phyloP scores from a whole-genome alignment of 768 basidiomycete genomes.

The Lyophyllum semitale region DNA sequence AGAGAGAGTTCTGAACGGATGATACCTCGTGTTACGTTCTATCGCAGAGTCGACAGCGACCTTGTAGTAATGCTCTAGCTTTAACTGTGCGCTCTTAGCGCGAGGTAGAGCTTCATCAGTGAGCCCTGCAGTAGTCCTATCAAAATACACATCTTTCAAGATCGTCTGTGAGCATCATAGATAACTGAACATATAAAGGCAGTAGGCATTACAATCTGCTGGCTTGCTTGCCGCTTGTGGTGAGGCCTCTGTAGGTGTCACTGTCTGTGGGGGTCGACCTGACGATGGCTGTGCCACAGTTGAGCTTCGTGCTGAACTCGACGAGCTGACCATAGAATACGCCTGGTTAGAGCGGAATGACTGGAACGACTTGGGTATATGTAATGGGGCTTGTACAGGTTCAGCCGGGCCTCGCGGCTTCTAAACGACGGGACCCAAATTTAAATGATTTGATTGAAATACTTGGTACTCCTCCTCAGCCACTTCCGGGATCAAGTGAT shows the following conservation, averaged over 20 bases:
- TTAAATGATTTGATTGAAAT: constrained; percentile 2
- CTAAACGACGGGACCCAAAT: not conserved
- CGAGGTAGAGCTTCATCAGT: constrained; percentile 80
- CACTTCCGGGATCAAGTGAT: too few relatives aligned
- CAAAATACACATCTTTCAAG: constrained; percentile 84
- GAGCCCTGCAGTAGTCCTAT: constrained; percentile 74
- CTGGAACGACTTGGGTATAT: not conserved
- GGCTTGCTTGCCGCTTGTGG: constrained; percentile 24
- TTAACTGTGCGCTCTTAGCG: constrained; percentile 90
- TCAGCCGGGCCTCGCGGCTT: not conserved
- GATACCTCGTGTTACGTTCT: constrained; percentile 87
- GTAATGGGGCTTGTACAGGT: not conserved
- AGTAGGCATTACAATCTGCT: constrained; percentile 32
- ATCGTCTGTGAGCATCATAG: constrained; percentile 1
- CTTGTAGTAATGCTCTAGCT: constrained; percentile 96
- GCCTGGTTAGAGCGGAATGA: not conserved
- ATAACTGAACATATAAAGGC: not conserved
- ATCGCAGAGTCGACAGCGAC: constrained; percentile 95
- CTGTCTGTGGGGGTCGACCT: constrained; percentile 13
- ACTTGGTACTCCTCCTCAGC: not conserved
- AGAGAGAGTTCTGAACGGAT: not conserved
- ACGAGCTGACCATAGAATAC: constrained; percentile 13
- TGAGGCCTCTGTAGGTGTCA: constrained; percentile 9
- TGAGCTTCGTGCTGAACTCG: constrained; percentile 14
- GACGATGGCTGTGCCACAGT: constrained; percentile 11